phyloP scores from a whole-genome alignment of 139 green algal genomes.

The Micractinium sp. region DNA sequence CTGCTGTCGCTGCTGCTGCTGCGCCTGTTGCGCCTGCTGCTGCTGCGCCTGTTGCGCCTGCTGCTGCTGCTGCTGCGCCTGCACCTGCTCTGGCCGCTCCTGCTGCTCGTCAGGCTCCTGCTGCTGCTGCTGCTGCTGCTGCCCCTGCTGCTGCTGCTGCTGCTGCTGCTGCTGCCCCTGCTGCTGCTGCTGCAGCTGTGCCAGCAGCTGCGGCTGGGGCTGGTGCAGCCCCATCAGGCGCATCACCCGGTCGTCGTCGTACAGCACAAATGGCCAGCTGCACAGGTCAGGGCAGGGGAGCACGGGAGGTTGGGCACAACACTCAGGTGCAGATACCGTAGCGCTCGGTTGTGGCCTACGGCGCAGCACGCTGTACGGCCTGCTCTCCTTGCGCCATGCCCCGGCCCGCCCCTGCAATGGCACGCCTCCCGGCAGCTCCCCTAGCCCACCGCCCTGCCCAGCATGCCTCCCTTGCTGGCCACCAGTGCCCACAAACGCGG shows the following conservation, averaged over 20 bases:
- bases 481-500: too few species aligned
- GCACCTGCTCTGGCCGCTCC: neutral
- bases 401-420: too few species aligned
- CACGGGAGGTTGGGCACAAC: too few species aligned
- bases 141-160: neutral
- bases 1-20: neutral
- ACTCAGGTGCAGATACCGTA: neutral
- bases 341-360: too few species aligned
- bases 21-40: neutral
- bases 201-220: neutral
- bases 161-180: neutral
- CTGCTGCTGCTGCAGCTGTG: neutral
- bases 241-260: conserved; percentile 86
- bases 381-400: too few species aligned
- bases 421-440: too few species aligned
- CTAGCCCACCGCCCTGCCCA: too few species aligned
- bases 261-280: conserved; percentile 81
- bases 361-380: too few species aligned
- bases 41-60: neutral
- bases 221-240: conserved; percentile 59
- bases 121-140: neutral
- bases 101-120: neutral
- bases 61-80: neutral
- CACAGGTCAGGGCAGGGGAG: neutral
- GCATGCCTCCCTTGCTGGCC: too few species aligned